phyloP scores from a whole-genome alignment of 768 basidiomycete genomes.

The Boletus speciosus region DNA sequence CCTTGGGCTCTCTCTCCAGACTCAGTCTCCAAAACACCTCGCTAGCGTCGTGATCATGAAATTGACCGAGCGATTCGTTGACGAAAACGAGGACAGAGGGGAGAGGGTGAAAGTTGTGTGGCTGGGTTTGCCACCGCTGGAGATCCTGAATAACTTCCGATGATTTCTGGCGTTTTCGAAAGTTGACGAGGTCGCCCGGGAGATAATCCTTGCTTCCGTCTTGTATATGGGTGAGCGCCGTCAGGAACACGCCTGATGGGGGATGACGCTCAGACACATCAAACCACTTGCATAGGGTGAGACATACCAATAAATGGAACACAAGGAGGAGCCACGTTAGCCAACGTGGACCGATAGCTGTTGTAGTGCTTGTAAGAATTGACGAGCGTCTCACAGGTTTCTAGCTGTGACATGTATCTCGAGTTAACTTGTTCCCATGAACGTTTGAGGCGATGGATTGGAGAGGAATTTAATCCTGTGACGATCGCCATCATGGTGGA shows the following conservation, averaged over 20 bases:
- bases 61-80: slow-evolving; percentile 37
- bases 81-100: slow-evolving; percentile 44
- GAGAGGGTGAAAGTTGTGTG: slow-evolving; percentile 51
- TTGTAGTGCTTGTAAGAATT: slow-evolving; percentile 68
- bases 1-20: slow-evolving; percentile 50
- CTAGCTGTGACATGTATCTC: slow-evolving; percentile 46
- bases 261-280: slow-evolving; percentile 2
- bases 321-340: slow-evolving; percentile 57
- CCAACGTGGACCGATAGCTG: slow-evolving; percentile 53
- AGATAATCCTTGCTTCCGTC: slow-evolving; percentile 56
- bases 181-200: slow-evolving; percentile 49
- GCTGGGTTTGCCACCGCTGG: slow-evolving; percentile 51
- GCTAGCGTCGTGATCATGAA: slow-evolving; percentile 31
- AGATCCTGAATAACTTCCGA: slow-evolving; percentile 58
- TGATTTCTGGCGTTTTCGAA: slow-evolving; percentile 50
- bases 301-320: slow-evolving; percentile 66
- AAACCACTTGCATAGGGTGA: background rate
- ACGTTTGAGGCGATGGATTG: slow-evolving; percentile 60
- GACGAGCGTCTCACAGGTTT: slow-evolving; percentile 54
- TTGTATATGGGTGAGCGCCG: slow-evolving; percentile 57
- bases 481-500: slow-evolving; percentile 66
- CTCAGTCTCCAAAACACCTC: slow-evolving; percentile 45
- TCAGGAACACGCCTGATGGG: slow-evolving; percentile 52
- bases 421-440: slow-evolving; percentile 59
- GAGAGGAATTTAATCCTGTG: slow-evolving; percentile 64